phyloP scores from a whole-genome alignment of 495 filamentous ascomycete species.

The Neurospora tetraspora region DNA sequence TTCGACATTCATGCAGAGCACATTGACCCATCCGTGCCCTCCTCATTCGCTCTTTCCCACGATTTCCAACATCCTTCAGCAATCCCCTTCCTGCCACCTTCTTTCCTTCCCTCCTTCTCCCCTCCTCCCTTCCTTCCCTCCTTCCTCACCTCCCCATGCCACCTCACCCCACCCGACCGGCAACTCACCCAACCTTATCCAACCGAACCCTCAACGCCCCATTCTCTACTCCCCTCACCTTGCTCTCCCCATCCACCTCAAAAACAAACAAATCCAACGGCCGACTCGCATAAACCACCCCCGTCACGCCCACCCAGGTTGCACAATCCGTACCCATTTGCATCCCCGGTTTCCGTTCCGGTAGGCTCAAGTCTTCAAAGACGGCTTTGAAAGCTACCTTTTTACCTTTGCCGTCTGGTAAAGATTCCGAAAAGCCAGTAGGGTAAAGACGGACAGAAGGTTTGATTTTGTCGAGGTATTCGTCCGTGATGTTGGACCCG shows the following conservation, averaged over 20 bases:
- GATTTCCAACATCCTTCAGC: background rate
- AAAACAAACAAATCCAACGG: conserved; percentile 36
- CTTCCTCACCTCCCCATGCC: background rate
- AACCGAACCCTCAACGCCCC: conserved; percentile 26
- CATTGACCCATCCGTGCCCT: background rate
- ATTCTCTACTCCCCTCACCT: conserved; percentile 28
- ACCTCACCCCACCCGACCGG: background rate
- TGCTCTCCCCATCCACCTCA: conserved; percentile 25
- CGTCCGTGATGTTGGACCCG: conserved; percentile 14
- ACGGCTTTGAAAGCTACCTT: conserved; percentile 31
- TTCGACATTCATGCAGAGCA: background rate
- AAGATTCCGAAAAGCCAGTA: conserved; percentile 24
- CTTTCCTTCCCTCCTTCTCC: background rate
- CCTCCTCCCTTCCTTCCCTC: background rate
- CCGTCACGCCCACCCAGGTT: conserved; percentile 28
- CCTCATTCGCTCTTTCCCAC: background rate
- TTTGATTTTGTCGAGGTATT: conserved; percentile 16
- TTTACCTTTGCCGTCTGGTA: conserved; percentile 19
- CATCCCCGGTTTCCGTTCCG: conserved; percentile 15
- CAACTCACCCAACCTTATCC: conserved; percentile 17
- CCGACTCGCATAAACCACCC: conserved; percentile 25
- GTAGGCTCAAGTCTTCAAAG: conserved; percentile 25
- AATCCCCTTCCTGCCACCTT: background rate
- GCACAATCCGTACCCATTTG: conserved; percentile 22
- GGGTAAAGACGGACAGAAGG: conserved; percentile 30